Evolutionary conservation across 2,329 filamentous ascomycete species (phyloP), one percentile per base, ranked within the genome.

Genomic region (Fusarium illudens): DNA sequence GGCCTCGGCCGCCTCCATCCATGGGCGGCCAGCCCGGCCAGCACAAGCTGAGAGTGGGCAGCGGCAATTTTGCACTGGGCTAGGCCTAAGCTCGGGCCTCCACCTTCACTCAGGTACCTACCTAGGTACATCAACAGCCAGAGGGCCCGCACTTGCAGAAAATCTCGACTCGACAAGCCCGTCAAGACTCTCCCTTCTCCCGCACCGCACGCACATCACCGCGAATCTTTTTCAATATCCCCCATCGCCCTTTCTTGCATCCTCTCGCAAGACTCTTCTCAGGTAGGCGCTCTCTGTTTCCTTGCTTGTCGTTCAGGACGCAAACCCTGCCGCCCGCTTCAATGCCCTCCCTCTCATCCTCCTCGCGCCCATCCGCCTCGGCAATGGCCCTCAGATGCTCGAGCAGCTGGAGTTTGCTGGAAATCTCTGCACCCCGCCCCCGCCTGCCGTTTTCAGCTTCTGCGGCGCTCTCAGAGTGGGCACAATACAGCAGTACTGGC

Each of bases 351-450:
- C 20, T 30, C 15, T 5, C 30, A 25, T 8, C 11, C 50, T 20
- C 17, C 9, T 56, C 53, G n/a, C 39, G 17, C 12, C 39, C 13
- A 42, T 54, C 37, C 30, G n/a, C 33, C 15, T 19, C 39, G 52
- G 42, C 62, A 30, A 39, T 58, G 44, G 25, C 42, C 51, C 19
- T 53, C 44, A 53, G 34, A 62, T 55, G 64, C 67, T 61, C 32
- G 34, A 48, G 34, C 68, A 61, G 49, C 56, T 58, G 50, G 61
- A 68, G 58, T 46, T 61, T 37, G 50, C 70, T 56, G 66, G 67
- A 72, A 74, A 74, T 74, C 72, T 74, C 72, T 74, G 72, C 72
- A 74, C 72, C 72, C 72, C 72, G 72, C 72, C 72, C 72, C 72
- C 72, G 72, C 72, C 72, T 71, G 69, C 72, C 65, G 59, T 58